Conservation (phyloP, 1,284 basidiomycete species). For the Sporisorium exsertum region DNA sequence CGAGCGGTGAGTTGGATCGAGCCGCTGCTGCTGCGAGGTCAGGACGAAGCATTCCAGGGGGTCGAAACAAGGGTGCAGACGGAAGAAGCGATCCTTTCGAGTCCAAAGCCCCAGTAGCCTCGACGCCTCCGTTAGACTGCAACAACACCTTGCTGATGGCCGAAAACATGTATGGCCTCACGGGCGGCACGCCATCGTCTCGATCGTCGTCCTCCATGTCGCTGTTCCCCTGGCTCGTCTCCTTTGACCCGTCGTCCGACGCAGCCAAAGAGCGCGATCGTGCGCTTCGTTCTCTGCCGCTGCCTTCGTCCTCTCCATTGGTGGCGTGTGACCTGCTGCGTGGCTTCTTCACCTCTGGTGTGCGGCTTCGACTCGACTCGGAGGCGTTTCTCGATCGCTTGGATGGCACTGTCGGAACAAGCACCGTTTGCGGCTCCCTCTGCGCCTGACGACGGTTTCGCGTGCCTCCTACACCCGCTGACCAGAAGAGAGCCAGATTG, state of each 20-base stretch:
- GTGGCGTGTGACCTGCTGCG: slow-evolving; percentile 19
- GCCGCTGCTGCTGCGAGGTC: slow-evolving; percentile 43
- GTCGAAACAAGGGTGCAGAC: slow-evolving; percentile 31
- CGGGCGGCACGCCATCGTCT: slow-evolving; percentile 19
- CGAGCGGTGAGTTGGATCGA: slow-evolving; percentile 49
- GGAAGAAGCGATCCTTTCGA: slow-evolving; percentile 37
- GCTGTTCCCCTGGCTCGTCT: slow-evolving; percentile 36
- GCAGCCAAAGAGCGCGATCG: slow-evolving; percentile 33
- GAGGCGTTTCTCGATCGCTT: slow-evolving; percentile 36
- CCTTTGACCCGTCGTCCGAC: slow-evolving; percentile 28
- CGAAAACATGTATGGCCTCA: slow-evolving; percentile 46
- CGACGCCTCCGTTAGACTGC: slow-evolving; percentile 33
- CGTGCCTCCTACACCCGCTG: slow-evolving; percentile 61
- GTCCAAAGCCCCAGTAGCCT: slow-evolving; percentile 10
- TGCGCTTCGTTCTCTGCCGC: slow-evolving; percentile 29
- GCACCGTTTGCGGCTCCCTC: slow-evolving; percentile 48
- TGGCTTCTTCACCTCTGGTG: slow-evolving; percentile 43
- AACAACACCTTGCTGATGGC: slow-evolving; percentile 41
- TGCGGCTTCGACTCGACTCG: slow-evolving; percentile 46
- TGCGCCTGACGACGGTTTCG: slow-evolving; percentile 60
- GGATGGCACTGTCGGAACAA: slow-evolving; percentile 23
- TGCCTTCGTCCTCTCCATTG: slow-evolving; percentile 36
- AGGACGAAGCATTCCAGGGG: slow-evolving; percentile 28
- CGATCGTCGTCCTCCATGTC: slow-evolving; percentile 38
- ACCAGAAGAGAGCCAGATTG: slow-evolving; percentile 68